Conservation (phyloP, 2,329 filamentous ascomycete species). For the Drechslerella stenobrocha region DNA sequence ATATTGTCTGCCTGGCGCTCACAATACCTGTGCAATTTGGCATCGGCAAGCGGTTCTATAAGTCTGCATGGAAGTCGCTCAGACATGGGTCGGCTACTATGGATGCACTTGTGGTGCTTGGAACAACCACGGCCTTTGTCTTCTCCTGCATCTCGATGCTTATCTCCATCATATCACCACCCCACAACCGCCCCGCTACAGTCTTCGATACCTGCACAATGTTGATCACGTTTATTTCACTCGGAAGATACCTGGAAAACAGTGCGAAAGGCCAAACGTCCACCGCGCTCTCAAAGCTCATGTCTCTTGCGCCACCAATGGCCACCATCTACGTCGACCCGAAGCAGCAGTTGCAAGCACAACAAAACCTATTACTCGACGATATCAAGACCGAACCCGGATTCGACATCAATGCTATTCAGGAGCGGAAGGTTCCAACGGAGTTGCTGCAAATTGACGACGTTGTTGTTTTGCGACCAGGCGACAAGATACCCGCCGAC, state of each 20-base stretch:
- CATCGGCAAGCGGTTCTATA: slow-evolving; percentile 90
- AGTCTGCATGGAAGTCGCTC: slow-evolving; percentile 88
- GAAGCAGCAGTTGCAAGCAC: slow-evolving; percentile 66
- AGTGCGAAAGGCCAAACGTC: slow-evolving; percentile 94
- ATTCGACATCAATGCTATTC: slow-evolving; percentile 55
- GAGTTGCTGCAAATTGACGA: slow-evolving; percentile 93
- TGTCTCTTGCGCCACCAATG: slow-evolving; percentile 96
- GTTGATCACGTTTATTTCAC: slow-evolving; percentile 92
- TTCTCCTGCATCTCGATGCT: slow-evolving; percentile 88
- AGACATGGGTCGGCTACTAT: slow-evolving; percentile 92
- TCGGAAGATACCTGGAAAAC: slow-evolving; percentile 92
- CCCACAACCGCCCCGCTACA: slow-evolving; percentile 79
- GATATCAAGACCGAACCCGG: slow-evolving; percentile 57
- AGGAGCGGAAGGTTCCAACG: slow-evolving; percentile 84
- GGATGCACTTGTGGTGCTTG: slow-evolving; percentile 93
- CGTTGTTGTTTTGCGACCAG: slow-evolving; percentile 86
- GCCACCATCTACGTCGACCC: slow-evolving; percentile 94
- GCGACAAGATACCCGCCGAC: slow-evolving; percentile 95
- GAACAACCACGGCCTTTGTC: slow-evolving; percentile 93
- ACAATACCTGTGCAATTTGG: slow-evolving; percentile 96
- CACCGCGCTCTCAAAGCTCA: slow-evolving; percentile 85
- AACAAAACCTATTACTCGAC: slow-evolving; percentile 54
- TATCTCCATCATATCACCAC: slow-evolving; percentile 73
- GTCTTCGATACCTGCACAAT: slow-evolving; percentile 98
- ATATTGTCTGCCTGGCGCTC: slow-evolving; percentile 77